Evolutionary conservation across 306 rosid genomes (phyloP), one percentile per base, ranked within the genome.

Genomic region (Ceratonia siliqua): DNA sequence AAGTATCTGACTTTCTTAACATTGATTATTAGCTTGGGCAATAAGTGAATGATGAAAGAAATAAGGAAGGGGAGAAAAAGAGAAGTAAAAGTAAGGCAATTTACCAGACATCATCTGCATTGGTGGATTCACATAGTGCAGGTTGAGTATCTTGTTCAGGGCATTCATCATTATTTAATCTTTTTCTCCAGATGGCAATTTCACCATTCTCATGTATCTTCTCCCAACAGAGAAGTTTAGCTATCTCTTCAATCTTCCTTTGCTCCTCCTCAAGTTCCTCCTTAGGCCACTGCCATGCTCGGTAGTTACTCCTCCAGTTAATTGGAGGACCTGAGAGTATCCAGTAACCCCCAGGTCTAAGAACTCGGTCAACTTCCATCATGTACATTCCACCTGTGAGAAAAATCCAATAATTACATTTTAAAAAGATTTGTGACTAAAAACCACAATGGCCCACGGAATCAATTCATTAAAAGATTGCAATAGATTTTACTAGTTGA

Each of bases 281-380:
- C 55, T 42, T 70, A 12, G 87, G 80, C 8, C 81, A 77, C 62
- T 79, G 76, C 88, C 91, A 87, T 28, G 83, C 61, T 73, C 59
- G 68, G 68, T 39, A 82, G 73, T 84, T 84, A 35, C 36, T 59
- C 79, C 62, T 79, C 91, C 91, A 87, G 72, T 84, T 79, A 33
- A 84, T 79, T n/a, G 88, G 91, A 30, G 88, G 87, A 63, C 91
- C 91, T 45, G 91, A 84, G 39, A 87, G 91, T 5, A 84, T 81
- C 91, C 91, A 87, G 62, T 84, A 87, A 69, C 91, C 91, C 35
- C 91, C 91, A 8, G 88, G 91, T 67, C 91, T 73, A 57, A 87
- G 91, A 69, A 87, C 83, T 55, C 91, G 81, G 56, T 87, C 88
- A 35, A 87, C 85, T 77, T 87, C 91, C 85, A 76, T 79, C 88